These are phyloP conservation scores for Pisolithus thermaeus DNA, from an alignment of 1,284 basidiomycete genomes.

Conservation along the genomic window DNA sequence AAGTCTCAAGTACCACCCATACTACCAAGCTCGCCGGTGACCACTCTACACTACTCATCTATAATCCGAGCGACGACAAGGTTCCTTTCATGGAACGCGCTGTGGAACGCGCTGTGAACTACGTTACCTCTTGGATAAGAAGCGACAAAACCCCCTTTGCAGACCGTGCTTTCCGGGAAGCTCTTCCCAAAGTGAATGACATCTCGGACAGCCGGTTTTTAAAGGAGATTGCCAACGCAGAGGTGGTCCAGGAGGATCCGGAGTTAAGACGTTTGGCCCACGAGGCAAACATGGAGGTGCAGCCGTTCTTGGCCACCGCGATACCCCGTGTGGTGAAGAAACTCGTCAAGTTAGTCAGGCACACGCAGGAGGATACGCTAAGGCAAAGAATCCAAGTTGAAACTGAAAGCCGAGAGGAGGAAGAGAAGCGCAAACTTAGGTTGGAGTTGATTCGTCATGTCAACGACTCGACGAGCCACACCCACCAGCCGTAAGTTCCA, in stretches of 20 bases:
- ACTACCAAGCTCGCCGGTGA: no score
- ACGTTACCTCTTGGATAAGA: background rate
- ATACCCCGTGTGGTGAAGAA: conserved; percentile 8
- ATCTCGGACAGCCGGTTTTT: conserved; percentile 21
- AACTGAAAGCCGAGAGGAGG: conserved; percentile 8
- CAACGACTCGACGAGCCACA: conserved; percentile 13
- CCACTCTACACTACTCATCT: no score
- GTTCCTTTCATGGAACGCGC: no score
- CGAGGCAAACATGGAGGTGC: conserved; percentile 9
- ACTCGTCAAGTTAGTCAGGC: conserved; percentile 4
- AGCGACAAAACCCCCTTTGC: background rate
- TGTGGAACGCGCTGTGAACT: background rate
- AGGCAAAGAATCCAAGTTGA: conserved; percentile 11
- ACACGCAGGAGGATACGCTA: conserved; percentile 13
- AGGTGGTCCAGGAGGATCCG: conserved; percentile 10
- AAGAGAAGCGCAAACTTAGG: conserved; percentile 14
- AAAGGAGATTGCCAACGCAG: conserved; percentile 6
- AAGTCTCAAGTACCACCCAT: background rate
- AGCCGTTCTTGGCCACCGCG: conserved; percentile 7
- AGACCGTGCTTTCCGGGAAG: background rate
- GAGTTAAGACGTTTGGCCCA: conserved; percentile 10
- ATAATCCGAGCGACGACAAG: no score
- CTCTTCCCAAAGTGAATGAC: background rate
- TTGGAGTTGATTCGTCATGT: conserved; percentile 21
- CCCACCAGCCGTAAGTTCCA: conserved; percentile 12